Conservation (phyloP, 169 alveolate species). For the Theileria orientalis region DNA sequence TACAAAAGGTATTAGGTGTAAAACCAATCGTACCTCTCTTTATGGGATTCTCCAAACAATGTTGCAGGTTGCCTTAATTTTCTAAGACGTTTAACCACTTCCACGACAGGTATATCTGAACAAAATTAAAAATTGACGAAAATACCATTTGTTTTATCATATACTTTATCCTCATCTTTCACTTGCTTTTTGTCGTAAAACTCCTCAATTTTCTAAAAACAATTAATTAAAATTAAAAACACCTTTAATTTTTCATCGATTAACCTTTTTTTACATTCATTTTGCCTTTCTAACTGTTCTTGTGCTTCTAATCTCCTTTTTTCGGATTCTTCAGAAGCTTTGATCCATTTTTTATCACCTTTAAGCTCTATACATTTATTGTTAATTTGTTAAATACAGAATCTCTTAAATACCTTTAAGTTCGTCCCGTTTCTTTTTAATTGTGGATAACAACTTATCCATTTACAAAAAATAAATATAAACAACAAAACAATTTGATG, state of each 20-base stretch:
- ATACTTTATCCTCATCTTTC: not conserved
- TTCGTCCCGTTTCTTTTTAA: conserved; percentile 38
- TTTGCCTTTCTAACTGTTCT: conserved; percentile 14
- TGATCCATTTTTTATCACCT: conserved; percentile 46
- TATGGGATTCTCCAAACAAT: conserved; percentile 46
- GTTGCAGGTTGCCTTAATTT: conserved; percentile 26
- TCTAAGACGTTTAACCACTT: conserved; percentile 25
- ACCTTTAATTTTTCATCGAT: conserved; percentile 35
- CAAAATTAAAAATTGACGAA: not conserved
- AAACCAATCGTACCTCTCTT: conserved; percentile 32
- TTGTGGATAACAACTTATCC: conserved; percentile 34
- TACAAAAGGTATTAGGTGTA: not conserved
- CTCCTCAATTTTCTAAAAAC: conserved; percentile 22
- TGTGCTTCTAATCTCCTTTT: conserved; percentile 26
- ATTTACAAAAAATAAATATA: conserved; percentile 10
- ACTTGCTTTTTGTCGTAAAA: conserved; percentile 3
- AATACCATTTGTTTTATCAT: conserved; percentile 15
- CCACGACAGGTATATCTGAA: conserved; percentile 36
- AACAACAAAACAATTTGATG: not conserved
- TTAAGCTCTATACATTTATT: conserved; percentile 33
- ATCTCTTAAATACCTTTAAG: conserved; percentile 31
- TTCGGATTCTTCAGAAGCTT: conserved; percentile 29
- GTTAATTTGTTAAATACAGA: not conserved
- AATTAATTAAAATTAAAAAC: not conserved
- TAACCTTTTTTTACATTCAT: conserved; percentile 20